phyloP scores from a whole-genome alignment of 129 eudicot species.

The Saussurea involucrata region DNA sequence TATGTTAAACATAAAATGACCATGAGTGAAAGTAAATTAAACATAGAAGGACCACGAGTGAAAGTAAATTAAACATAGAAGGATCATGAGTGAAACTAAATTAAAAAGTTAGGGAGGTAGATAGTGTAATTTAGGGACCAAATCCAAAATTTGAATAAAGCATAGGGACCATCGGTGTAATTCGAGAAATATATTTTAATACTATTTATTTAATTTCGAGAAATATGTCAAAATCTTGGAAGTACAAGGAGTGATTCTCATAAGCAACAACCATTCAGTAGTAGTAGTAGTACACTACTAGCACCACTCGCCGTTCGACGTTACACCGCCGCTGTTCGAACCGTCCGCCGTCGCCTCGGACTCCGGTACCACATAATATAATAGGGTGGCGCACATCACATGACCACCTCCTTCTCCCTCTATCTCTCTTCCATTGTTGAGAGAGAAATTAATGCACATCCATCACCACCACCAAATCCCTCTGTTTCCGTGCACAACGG shows the following conservation, averaged over 20 bases:
- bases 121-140: too few relatives aligned
- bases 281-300: not conserved
- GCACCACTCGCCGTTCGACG: not conserved
- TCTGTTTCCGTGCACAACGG: not conserved
- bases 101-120: too few relatives aligned
- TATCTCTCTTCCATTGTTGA: constrained; percentile 18
- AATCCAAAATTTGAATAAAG: too few relatives aligned
- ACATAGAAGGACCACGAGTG: too few relatives aligned
- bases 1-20: too few relatives aligned
- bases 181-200: not conserved
- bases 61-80: too few relatives aligned
- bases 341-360: constrained; percentile 23
- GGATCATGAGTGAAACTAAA: too few relatives aligned
- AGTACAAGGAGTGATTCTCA: constrained; percentile 19
- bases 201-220: not conserved
- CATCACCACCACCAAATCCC: constrained; percentile 8
- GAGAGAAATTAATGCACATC: constrained; percentile 10
- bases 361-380: constrained; percentile 7
- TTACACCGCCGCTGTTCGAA: not conserved
- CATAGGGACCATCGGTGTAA: too few relatives aligned
- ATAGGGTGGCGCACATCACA: constrained; percentile 28
- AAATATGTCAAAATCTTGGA: not conserved
- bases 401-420: constrained; percentile 2
- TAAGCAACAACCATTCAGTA: constrained; percentile 2
- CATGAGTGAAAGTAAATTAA: too few relatives aligned